Percentiles rank a stretch among this genome's conserved stretches.
phyloP scores from a whole-genome alignment of 1,139 yeast species.

The Pichia cactophila region DNA sequence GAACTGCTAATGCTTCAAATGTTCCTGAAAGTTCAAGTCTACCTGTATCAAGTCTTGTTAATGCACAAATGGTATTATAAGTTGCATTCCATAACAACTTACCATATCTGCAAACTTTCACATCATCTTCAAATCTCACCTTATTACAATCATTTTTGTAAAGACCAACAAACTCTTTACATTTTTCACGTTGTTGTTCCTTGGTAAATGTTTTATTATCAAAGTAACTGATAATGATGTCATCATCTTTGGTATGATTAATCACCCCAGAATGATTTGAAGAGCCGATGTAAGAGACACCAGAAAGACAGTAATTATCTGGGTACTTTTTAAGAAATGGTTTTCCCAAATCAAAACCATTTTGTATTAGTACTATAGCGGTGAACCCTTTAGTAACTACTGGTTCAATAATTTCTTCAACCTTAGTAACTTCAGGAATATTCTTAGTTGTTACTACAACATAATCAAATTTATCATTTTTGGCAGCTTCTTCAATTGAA shows the following conservation, averaged over 20 bases:
- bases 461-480: slow-evolving; percentile 35
- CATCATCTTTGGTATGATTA: slow-evolving; percentile 31
- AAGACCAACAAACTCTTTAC: slow-evolving; percentile 34
- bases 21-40: slow-evolving; percentile 40
- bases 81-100: slow-evolving; percentile 50
- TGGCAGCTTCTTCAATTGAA: slow-evolving; percentile 36
- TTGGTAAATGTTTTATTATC: slow-evolving; percentile 24
- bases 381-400: slow-evolving; percentile 33
- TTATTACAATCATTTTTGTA: slow-evolving; percentile 32
- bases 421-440: slow-evolving; percentile 19
- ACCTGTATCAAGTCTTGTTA: slow-evolving; percentile 37
- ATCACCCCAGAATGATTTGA: slow-evolving; percentile 28
- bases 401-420: slow-evolving; percentile 45
- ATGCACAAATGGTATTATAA: slow-evolving; percentile 40
- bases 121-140: slow-evolving; percentile 35
- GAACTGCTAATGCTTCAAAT: slow-evolving; percentile 36
- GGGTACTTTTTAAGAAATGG: slow-evolving; percentile 43
- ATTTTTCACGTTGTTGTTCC: slow-evolving; percentile 28
- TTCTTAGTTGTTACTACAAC: slow-evolving; percentile 30
- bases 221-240: slow-evolving; percentile 39
- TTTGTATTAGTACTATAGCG: slow-evolving; percentile 43
- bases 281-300: slow-evolving; percentile 41
- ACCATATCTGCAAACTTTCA: slow-evolving; percentile 43
- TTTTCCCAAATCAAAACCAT: slow-evolving; percentile 48
- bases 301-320: slow-evolving; percentile 41